Evolutionary conservation across 805 yeast species (phyloP).

Genomic region (Cephaloascus fragrans): DNA sequence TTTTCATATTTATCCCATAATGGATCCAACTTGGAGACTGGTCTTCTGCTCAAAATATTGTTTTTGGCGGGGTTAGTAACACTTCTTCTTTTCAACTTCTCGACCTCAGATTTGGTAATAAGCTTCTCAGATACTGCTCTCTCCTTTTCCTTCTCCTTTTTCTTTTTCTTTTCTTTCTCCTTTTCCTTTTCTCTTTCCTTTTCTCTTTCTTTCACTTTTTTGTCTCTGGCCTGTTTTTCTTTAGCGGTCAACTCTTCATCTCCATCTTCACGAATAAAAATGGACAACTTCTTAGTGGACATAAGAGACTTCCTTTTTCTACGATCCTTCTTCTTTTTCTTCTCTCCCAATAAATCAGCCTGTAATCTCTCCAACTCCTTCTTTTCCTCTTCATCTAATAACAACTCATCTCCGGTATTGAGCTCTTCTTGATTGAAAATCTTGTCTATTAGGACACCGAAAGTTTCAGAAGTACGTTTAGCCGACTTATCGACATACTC

Average conservation of each 20-base stretch:
- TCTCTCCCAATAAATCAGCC: conserved; percentile 41
- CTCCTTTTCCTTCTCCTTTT: neutral
- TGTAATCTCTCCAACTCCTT: conserved; percentile 31
- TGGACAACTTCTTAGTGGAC: conserved; percentile 24
- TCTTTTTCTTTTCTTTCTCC: conserved; percentile 5
- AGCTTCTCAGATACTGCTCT: conserved; percentile 31
- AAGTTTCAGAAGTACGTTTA: conserved; percentile 67
- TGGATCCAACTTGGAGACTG: conserved; percentile 49
- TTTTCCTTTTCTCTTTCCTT: conserved; percentile 18
- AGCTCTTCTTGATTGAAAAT: conserved; percentile 59
- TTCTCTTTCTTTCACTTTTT: conserved; percentile 6
- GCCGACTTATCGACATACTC: conserved; percentile 64
- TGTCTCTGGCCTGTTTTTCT: too few species aligned
- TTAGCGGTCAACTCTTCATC: conserved; percentile 1
- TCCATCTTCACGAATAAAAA: conserved; percentile 23
- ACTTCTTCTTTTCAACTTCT: conserved; percentile 32
- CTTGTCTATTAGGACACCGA: conserved; percentile 69
- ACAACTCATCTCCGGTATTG: conserved; percentile 37
- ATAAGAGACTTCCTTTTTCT: conserved; percentile 29
- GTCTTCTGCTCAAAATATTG: conserved; percentile 39
- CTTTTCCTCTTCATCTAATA: conserved; percentile 28
- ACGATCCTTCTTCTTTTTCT: conserved; percentile 31
- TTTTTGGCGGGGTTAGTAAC: conserved; percentile 31
- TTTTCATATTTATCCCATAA: conserved; percentile 42
- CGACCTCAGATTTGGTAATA: conserved; percentile 35